Percentiles rank a stretch among this genome's conserved stretches.
Conservation (phyloP, 2,329 filamentous ascomycete genomes). For the Alternaria incomplexa region DNA sequence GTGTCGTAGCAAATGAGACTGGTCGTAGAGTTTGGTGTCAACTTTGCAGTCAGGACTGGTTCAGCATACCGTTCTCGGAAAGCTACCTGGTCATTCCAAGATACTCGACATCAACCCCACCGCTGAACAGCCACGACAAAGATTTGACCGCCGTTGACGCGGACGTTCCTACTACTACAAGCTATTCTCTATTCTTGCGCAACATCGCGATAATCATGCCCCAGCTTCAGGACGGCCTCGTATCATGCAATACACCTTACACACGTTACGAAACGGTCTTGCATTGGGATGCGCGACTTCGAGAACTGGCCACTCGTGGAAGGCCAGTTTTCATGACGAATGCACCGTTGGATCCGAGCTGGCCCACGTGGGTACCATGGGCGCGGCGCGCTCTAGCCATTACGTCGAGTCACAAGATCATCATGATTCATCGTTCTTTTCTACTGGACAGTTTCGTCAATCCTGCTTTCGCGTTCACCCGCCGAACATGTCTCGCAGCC, state of each 20-base stretch:
- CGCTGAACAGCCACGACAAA: conserved; percentile 31
- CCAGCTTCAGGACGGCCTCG: conserved; percentile 43
- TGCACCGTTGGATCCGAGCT: conserved; percentile 33
- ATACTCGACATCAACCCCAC: conserved; percentile 35
- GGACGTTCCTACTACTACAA: conserved; percentile 34
- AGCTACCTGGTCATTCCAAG: conserved; percentile 44
- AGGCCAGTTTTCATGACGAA: conserved; percentile 41
- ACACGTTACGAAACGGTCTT: conserved; percentile 49
- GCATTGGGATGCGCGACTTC: conserved; percentile 43
- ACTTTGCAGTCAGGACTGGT: conserved; percentile 51
- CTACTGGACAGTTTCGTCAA: conserved; percentile 45
- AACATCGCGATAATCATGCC: conserved; percentile 47
- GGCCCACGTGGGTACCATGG: conserved; percentile 46
- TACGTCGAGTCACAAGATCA: conserved; percentile 38
- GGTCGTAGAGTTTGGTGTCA: conserved; percentile 46
- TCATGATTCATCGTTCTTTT: conserved; percentile 51
- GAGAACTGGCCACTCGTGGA: conserved; percentile 36
- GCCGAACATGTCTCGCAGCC: conserved; percentile 47
- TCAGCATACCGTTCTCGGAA: conserved; percentile 49
- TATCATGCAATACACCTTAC: conserved; percentile 43
- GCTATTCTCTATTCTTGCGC: conserved; percentile 41
- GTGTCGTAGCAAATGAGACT: conserved; percentile 29
- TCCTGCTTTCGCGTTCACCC: conserved; percentile 43
- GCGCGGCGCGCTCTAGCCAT: conserved; percentile 5
- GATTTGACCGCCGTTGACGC: conserved; percentile 21